Evolutionary conservation across 352 stramenopile species (phyloP), one percentile per base, ranked within the genome.

Genomic region (Phytopythium vexans): DNA sequence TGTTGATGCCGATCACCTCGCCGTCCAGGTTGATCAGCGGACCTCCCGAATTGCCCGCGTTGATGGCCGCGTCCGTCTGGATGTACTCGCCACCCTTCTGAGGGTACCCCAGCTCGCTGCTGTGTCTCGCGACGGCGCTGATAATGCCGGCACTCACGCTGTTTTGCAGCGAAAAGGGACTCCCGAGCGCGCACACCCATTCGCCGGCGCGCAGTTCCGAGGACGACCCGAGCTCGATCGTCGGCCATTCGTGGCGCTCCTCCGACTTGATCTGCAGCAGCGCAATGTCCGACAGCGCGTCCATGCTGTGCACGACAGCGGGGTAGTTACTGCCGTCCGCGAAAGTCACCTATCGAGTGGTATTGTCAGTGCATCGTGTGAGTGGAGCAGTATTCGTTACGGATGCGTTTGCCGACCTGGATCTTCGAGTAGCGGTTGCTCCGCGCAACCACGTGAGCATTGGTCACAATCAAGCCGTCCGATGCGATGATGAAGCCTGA

Each of bases 1-100:
- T 95, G 69, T 98, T 98, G 64, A 98, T 98, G 36, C 92, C 92
- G 44, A 98, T 95, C 32, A 98, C 90, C 39, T 97, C 72, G 27
- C 92, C 92, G 54, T 97, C 87, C 38, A 98, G 55, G 58, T 97
- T 96, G 43, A 98, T 84, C 34, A 98, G 82, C n/a, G 92, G 92
- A 0, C 92, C 92, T 15, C 92, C 92, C 49, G 86, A 97, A 64
- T 98, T 98, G 44, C 92, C 92, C 35, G 80, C 66, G 64, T 97
- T 97, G 55, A 98, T 97, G 16, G 92, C 92, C 8, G 92, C 92
- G 71, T 98, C 92, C 16, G 92, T 98, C 69, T 98, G 92, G 52
- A 98, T 96, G 66, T 95, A 98, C 56, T 97, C 85, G 51, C 72
- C 82, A 14, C 82, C 70, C 33, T 85, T 92, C 42, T 90, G 77